Conservation (phyloP, 2,329 filamentous ascomycete genomes). For the Diaporthe batatas region DNA sequence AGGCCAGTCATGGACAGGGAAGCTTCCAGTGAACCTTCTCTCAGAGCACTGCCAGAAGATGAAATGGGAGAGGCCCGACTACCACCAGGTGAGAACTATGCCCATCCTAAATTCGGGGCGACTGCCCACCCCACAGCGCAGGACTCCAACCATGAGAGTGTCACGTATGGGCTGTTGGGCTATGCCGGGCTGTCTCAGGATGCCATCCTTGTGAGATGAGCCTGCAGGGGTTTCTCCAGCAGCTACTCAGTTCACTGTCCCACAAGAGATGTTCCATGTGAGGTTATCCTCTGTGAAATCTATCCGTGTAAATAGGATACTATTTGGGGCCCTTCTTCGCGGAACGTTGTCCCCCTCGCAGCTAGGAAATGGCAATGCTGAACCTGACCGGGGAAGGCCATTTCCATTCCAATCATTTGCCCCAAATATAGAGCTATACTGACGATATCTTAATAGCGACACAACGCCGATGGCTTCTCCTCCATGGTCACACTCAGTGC, state of each 20-base stretch:
- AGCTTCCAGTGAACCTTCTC: slow-evolving; percentile 92
- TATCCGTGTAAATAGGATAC: background rate
- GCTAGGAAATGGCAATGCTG: background rate
- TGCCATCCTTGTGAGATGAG: background rate
- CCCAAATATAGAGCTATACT: slow-evolving; percentile 16
- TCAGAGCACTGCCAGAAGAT: slow-evolving; percentile 96
- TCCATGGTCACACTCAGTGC: slow-evolving; percentile 84
- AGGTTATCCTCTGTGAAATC: background rate
- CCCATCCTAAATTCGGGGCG: background rate
- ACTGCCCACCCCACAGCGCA: background rate
- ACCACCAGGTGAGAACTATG: slow-evolving; percentile 74
- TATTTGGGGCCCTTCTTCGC: background rate
- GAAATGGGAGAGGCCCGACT: slow-evolving; percentile 95
- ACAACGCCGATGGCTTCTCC: slow-evolving; percentile 79
- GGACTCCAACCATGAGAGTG: background rate
- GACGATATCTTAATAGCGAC: slow-evolving; percentile 58
- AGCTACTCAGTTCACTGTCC: background rate
- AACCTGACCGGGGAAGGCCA: background rate
- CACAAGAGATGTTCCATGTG: background rate
- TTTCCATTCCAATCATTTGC: too few species aligned
- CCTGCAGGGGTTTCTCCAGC: background rate
- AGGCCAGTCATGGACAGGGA: slow-evolving; percentile 96
- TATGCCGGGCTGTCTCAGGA: background rate
- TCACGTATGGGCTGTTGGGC: too few species aligned
- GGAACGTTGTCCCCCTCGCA: background rate